Percentiles rank a stretch among this genome's conserved stretches.
Evolutionary conservation across 1,284 basidiomycete genomes (phyloP).

Genomic region (Agroathelia rolfsii): DNA sequence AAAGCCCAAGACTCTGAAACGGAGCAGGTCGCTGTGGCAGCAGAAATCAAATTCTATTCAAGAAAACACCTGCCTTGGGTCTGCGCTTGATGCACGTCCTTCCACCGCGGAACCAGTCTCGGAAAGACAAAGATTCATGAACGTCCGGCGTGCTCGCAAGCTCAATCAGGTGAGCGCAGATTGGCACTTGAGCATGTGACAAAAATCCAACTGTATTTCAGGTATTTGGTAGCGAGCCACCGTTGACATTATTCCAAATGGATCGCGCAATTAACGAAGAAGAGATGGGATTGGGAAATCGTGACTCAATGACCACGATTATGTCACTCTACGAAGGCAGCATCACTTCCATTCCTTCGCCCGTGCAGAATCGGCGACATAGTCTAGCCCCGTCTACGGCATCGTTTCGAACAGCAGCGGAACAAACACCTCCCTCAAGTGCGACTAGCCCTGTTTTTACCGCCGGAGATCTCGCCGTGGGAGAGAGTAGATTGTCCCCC

Average conservation of each 20-base stretch:
- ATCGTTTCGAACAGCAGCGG: neutral
- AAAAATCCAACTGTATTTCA: conserved; percentile 13
- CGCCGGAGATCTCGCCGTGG: conserved; percentile 8
- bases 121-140: conserved; percentile 26
- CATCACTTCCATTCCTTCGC: conserved; percentile 3
- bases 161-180: conserved; percentile 32
- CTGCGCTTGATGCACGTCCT: too few species aligned
- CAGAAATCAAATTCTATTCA: too few species aligned
- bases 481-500: conserved; percentile 4
- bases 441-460: conserved; percentile 17
- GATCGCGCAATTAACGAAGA: conserved; percentile 9
- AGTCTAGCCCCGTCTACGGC: neutral
- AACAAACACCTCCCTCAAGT: conserved; percentile 7
- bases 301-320: conserved; percentile 20
- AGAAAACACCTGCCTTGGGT: too few species aligned
- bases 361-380: neutral
- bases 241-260: conserved; percentile 24
- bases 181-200: conserved; percentile 2
- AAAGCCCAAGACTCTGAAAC: too few species aligned
- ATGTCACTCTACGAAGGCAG: conserved; percentile 18
- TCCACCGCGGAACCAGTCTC: conserved; percentile 16
- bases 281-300: conserved; percentile 9
- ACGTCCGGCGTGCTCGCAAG: conserved; percentile 35
- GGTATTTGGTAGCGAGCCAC: conserved; percentile 39
- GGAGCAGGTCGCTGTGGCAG: conserved; percentile 9